Evolutionary conservation across 768 basidiomycete genomes (phyloP).

Genomic region (Sistotremastrum niveocremeum): DNA sequence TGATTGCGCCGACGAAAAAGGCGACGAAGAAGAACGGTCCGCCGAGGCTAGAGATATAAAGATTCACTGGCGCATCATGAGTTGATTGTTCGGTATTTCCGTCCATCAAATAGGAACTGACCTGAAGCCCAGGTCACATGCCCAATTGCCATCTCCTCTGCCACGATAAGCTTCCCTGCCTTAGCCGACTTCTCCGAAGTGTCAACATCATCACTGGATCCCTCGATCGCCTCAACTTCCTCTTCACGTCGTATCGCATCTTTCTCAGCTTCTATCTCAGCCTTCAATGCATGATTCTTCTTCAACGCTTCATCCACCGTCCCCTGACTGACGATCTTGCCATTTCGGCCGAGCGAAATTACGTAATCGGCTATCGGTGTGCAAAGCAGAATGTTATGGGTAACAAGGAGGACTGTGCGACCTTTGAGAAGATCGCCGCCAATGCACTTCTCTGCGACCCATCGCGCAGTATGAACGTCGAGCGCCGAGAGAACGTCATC

Average conservation of each 20-base stretch:
- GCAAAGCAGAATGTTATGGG: constrained; percentile 12
- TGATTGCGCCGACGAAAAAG: not conserved
- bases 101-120: constrained; percentile 11
- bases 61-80: too few relatives aligned
- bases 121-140: constrained; percentile 39
- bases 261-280: constrained; percentile 4
- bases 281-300: too few relatives aligned
- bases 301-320: not conserved
- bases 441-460: constrained; percentile 38
- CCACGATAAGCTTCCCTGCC: constrained; percentile 48
- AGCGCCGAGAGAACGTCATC: constrained; percentile 35
- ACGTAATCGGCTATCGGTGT: constrained; percentile 8
- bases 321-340: not conserved
- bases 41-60: not conserved
- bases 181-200: constrained; percentile 9
- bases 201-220: not conserved
- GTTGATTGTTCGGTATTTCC: not conserved
- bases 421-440: constrained; percentile 31
- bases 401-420: constrained; percentile 38
- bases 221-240: not conserved
- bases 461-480: constrained; percentile 36
- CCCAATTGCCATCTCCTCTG: constrained; percentile 49
- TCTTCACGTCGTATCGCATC: constrained; percentile 10
- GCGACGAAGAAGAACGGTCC: not conserved
- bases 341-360: not conserved